Evolutionary conservation across 257 asterid species (phyloP), one percentile per base, ranked within the genome.

Genomic region (Rubia yunnanensis): DNA sequence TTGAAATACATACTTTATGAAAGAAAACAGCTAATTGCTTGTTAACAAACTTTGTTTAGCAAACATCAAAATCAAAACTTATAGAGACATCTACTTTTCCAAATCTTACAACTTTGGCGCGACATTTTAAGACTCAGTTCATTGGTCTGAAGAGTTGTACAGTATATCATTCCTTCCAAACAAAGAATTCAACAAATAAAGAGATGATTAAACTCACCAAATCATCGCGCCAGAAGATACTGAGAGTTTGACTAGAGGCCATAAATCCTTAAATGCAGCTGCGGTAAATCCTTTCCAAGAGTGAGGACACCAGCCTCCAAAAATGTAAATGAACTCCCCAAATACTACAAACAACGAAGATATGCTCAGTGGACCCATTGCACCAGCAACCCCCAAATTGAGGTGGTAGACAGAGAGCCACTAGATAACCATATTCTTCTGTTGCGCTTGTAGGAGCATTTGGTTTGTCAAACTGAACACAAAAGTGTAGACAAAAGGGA

Each of bases 151-250:
- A n/a, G n/a, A n/a, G n/a, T n/a, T n/a, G n/a, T n/a, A n/a, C n/a
- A n/a, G n/a, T n/a, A n/a, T n/a, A n/a, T n/a, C n/a, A n/a, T n/a
- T n/a, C n/a, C n/a, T n/a, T 7, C 6, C 39, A n/a, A 44, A 22
- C 49, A 46, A 17, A 24, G 38, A 18, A n/a, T 18, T 41, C 49
- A 11, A 65, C n/a, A 13, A 20, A 7, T 2, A 48, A 41, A 44
- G 50, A 4, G 54, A 22, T 32, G 10, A 50, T 11, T 10, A 39
- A 39, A 18, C 10, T 72, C 62, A 85, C 94, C 95, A 89, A 15
- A 89, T 63, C 95, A 89, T 89, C 5, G 83, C 85, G 61, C 97
- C 95, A 6, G 96, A 82, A 5, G 95, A 82, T 17, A 87, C 70
- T 14, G 96, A 89, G 53, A 89, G 95, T 80, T 76, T 85, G 78